These are phyloP conservation scores for Coelastrella sp. DNA, from an alignment of 139 green algal species.

Conservation along the genomic window DNA sequence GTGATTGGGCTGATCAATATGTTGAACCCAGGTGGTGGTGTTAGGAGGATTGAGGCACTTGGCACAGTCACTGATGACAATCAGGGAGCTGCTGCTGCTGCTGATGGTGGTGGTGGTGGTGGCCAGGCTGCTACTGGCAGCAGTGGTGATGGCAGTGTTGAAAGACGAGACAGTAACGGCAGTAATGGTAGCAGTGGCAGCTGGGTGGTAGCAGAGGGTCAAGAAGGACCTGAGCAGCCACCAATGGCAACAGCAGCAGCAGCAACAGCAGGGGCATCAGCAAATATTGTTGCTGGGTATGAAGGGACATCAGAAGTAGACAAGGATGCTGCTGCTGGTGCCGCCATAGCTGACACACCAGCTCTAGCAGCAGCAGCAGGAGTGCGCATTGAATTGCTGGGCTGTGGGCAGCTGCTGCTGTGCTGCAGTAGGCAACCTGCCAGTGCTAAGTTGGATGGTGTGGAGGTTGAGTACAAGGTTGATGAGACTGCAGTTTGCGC, in stretches of 20 bases:
- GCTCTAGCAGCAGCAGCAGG: background rate
- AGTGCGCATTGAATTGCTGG: background rate
- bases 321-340: background rate
- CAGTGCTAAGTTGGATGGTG: background rate
- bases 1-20: constrained; percentile 15
- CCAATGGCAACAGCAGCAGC: background rate
- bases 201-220: constrained; percentile 7
- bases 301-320: no score
- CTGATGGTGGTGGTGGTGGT: no score
- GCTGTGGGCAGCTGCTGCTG: constrained; percentile 26
- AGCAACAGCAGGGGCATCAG: background rate
- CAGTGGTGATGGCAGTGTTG: constrained; percentile 1
- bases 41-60: background rate
- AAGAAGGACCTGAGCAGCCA: background rate
- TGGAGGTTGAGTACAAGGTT: background rate
- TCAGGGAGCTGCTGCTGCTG: background rate
- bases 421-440: background rate
- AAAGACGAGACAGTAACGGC: background rate
- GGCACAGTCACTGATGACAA: background rate
- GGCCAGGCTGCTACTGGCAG: no score
- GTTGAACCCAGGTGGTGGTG: constrained; percentile 12
- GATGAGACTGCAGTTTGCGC: background rate
- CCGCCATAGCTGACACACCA: background rate
- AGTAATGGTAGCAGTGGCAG: background rate
- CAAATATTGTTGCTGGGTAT: no score